phyloP scores from a whole-genome alignment of 768 basidiomycete genomes.

The Pulveroboletus sp. region DNA sequence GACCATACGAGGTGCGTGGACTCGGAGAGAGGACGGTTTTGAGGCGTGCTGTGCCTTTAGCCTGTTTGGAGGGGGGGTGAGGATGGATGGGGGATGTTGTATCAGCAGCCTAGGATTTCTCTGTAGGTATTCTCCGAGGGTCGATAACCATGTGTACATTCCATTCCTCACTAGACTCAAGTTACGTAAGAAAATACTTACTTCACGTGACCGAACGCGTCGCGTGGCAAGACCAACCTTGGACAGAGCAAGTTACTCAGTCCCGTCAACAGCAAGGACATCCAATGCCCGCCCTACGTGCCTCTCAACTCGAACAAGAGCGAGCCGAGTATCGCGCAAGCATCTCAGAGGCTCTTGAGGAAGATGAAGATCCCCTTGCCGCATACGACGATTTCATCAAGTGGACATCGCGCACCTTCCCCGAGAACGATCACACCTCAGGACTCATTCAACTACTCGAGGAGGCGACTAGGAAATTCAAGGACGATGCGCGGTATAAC shows the following conservation, averaged over 20 bases:
- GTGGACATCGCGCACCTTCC: constrained; percentile 84
- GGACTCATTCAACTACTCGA: constrained; percentile 82
- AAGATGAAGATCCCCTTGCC: constrained; percentile 85
- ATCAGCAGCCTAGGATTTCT: too few relatives aligned
- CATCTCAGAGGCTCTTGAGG: constrained; percentile 54
- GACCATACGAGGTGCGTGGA: too few relatives aligned
- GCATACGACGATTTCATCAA: constrained; percentile 84
- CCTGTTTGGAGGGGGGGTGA: too few relatives aligned
- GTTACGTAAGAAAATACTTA: not conserved
- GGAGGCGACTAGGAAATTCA: constrained; percentile 78
- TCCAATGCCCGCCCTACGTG: constrained; percentile 24
- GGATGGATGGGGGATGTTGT: too few relatives aligned
- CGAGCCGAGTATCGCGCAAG: constrained; percentile 31
- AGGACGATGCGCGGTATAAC: constrained; percentile 79
- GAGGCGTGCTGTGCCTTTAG: too few relatives aligned
- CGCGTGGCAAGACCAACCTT: constrained; percentile 22
- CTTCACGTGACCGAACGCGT: constrained; percentile 31
- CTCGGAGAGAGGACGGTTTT: too few relatives aligned
- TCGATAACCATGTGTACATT: too few relatives aligned
- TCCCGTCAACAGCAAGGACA: constrained; percentile 1
- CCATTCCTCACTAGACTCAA: too few relatives aligned
- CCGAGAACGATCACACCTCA: constrained; percentile 62
- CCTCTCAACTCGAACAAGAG: constrained; percentile 31
- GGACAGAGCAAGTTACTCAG: not conserved
- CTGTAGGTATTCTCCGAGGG: too few relatives aligned